phyloP scores from a whole-genome alignment of 495 filamentous ascomycete genomes.

The Xylaria curta region DNA sequence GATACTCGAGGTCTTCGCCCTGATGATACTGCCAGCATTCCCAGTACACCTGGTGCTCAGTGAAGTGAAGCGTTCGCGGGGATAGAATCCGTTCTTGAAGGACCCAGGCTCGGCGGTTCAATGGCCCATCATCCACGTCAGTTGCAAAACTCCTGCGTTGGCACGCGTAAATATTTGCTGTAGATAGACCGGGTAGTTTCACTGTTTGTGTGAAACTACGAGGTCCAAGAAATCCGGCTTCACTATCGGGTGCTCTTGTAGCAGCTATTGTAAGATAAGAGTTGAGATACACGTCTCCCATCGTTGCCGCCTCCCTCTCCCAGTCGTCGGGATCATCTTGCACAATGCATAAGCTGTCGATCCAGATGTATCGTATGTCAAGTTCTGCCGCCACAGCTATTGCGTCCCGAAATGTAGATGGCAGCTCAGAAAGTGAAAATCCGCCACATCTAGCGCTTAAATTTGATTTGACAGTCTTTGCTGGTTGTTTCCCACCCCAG shows the following conservation, averaged over 20 bases:
- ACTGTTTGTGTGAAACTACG: background rate
- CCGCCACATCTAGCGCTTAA: slow-evolving; percentile 4
- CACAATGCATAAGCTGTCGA: slow-evolving; percentile 38
- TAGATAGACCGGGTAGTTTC: background rate
- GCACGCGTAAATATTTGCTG: slow-evolving; percentile 3
- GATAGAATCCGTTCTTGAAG: slow-evolving; percentile 32
- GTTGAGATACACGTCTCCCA: slow-evolving; percentile 34
- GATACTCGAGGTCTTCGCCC: slow-evolving; percentile 16
- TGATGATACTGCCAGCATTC: slow-evolving; percentile 28
- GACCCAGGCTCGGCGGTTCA: slow-evolving; percentile 29
- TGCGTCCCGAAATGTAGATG: slow-evolving; percentile 12
- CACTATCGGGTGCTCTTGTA: background rate
- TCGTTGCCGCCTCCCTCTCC: slow-evolving; percentile 39
- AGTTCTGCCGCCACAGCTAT: slow-evolving; percentile 8
- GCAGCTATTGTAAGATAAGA: slow-evolving; percentile 18
- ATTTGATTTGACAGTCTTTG: slow-evolving; percentile 10
- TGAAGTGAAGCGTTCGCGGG: slow-evolving; percentile 30
- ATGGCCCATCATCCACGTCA: slow-evolving; percentile 8
- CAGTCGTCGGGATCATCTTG: slow-evolving; percentile 43
- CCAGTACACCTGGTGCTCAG: slow-evolving; percentile 23
- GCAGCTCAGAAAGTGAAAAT: background rate
- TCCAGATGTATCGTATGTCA: slow-evolving; percentile 32
- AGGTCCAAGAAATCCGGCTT: slow-evolving; percentile 16
- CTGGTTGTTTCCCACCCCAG: slow-evolving; percentile 17
- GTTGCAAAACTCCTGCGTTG: slow-evolving; percentile 15